Conservation (phyloP, 352 stramenopile genomes). For the Aphanomyces astaci region DNA sequence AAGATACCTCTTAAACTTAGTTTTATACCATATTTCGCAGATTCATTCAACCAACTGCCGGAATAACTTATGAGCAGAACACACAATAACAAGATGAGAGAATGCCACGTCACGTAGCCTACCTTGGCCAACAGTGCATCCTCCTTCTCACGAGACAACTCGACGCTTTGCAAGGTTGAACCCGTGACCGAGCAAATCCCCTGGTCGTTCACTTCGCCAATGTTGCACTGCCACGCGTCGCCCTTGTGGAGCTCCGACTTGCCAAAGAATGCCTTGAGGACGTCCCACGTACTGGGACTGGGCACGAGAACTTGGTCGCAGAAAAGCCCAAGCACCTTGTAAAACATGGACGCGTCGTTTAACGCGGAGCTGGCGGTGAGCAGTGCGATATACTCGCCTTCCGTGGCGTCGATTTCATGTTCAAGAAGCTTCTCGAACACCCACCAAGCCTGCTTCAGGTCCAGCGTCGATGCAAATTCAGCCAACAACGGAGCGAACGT, state of each 20-base stretch:
- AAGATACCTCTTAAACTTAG: too few relatives aligned
- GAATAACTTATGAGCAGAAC: too few relatives aligned
- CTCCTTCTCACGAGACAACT: slow-evolving; percentile 41
- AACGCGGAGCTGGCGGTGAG: slow-evolving; percentile 39
- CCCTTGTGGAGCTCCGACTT: slow-evolving; percentile 31
- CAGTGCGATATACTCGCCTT: slow-evolving; percentile 57
- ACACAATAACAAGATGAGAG: too few relatives aligned
- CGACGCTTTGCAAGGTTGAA: slow-evolving; percentile 56
- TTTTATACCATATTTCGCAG: too few relatives aligned
- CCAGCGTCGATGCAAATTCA: slow-evolving; percentile 41
- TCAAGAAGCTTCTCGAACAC: slow-evolving; percentile 40
- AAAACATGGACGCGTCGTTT: slow-evolving; percentile 40
- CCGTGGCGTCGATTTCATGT: slow-evolving; percentile 46
- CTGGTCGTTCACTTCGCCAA: background rate
- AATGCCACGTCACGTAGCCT: too few relatives aligned
- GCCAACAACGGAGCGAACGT: slow-evolving; percentile 64
- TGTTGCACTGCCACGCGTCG: background rate
- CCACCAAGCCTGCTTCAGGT: slow-evolving; percentile 52
- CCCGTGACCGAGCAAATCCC: slow-evolving; percentile 56
- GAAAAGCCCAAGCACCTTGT: slow-evolving; percentile 47
- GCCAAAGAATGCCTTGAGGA: slow-evolving; percentile 63
- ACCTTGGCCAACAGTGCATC: slow-evolving; percentile 59
- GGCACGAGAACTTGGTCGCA: slow-evolving; percentile 53
- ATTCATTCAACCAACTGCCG: too few relatives aligned
- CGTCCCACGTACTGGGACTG: slow-evolving; percentile 38